Percentiles rank a stretch among this genome's conserved stretches.
phyloP scores from a whole-genome alignment of 257 asterid species.

The Lycium ferocissimum region DNA sequence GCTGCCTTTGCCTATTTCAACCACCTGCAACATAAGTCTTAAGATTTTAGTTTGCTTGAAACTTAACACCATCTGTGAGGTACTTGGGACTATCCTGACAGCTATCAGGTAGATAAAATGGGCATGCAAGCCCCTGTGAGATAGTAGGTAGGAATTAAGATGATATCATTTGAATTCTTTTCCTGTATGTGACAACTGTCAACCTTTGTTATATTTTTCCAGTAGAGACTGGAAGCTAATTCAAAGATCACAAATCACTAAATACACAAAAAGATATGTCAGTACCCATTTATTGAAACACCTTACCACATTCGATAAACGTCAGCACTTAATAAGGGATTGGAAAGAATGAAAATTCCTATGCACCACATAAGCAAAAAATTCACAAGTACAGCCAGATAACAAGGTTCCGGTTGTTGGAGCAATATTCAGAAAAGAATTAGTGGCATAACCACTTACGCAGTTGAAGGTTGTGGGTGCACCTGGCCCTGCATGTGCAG shows the following conservation, averaged over 20 bases:
- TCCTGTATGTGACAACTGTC: background rate
- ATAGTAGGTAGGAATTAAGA: background rate
- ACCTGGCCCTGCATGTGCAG: conserved; percentile 76
- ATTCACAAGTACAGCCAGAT: conserved; percentile 1
- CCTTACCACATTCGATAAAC: background rate
- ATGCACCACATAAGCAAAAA: background rate
- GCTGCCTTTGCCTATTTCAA: conserved; percentile 91
- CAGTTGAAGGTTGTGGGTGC: conserved; percentile 88
- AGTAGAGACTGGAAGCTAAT: background rate
- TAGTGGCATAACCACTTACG: conserved; percentile 54
- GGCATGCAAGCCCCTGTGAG: background rate
- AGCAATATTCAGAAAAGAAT: conserved; percentile 16
- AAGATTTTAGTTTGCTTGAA: background rate
- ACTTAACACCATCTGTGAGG: background rate
- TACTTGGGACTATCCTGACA: background rate
- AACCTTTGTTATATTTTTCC: background rate
- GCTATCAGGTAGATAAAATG: background rate
- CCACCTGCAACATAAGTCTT: conserved; percentile 57
- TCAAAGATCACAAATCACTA: background rate
- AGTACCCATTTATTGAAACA: background rate
- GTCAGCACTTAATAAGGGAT: background rate
- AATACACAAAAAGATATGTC: background rate
- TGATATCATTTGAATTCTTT: background rate
- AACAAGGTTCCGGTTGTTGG: background rate
- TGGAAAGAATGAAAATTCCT: background rate